A percentile compares a stretch with the other conserved stretches of the same genome.
Evolutionary conservation across 176 grass and related monocot species (phyloP).

Genomic region (Guadua angustifolia): DNA sequence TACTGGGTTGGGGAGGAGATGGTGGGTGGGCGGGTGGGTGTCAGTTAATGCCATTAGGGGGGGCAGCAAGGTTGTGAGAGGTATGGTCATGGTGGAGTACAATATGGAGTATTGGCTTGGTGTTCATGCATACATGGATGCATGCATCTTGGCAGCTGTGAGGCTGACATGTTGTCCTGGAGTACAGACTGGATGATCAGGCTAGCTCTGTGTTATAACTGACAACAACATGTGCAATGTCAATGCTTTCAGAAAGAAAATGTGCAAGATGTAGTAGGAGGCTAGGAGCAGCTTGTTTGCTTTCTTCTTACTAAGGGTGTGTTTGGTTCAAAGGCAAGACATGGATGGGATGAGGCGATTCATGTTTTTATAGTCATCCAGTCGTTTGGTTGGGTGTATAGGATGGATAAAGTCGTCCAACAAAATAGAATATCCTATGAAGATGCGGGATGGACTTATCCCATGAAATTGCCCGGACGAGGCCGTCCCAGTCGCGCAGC

Average conservation of each 20-base stretch:
- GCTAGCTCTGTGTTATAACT: background rate
- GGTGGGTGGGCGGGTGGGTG: slow-evolving; percentile 42
- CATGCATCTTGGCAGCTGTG: background rate
- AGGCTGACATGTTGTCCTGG: slow-evolving; percentile 4
- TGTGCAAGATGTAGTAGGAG: slow-evolving; percentile 2
- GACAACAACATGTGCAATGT: slow-evolving; percentile 1
- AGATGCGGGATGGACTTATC: too few species aligned
- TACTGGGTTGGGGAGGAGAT: slow-evolving; percentile 43
- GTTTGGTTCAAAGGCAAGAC: too few species aligned
- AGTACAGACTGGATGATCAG: background rate
- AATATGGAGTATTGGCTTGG: background rate
- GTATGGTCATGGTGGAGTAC: slow-evolving; percentile 8
- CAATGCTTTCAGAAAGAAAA: background rate
- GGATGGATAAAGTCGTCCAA: too few species aligned
- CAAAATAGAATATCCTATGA: too few species aligned
- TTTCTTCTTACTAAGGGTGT: background rate
- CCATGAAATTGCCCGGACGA: too few species aligned
- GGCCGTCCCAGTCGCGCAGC: too few species aligned
- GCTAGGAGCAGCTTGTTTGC: background rate
- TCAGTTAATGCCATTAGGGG: slow-evolving; percentile 66
- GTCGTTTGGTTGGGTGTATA: too few species aligned
- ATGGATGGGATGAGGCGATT: too few species aligned
- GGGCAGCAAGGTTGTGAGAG: background rate
- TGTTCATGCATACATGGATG: slow-evolving; percentile 9
- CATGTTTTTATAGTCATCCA: too few species aligned